Base-by-base conservation (phyloP, 164 flowering plant species). In the Akebia trifoliata region DNA sequence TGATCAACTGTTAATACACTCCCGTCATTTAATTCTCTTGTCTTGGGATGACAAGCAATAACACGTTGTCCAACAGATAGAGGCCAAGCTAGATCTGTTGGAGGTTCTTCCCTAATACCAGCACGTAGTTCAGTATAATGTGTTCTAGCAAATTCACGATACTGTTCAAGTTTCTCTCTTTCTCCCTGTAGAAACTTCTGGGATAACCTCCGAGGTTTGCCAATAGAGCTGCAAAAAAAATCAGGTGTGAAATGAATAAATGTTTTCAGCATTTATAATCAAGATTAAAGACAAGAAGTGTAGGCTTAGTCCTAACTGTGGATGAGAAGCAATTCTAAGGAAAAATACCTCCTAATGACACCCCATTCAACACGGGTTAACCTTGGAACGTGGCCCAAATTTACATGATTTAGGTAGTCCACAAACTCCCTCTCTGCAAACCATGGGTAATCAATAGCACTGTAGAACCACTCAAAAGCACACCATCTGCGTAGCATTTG, bases 361-460 rank as follows among this genome's bases (percentile, higher is more conserved):
- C 93, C 87, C 99, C 97, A 94, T 60, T 90, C 99, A 36, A 83
- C 86, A 67, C 93, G 96, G 60, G 99, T 86, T 56, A 94, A 74
- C 64, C 91, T 86, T 60, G 89, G 96, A 56, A 90, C 82, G 69
- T 87, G 88, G 36, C 96, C 95, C 60, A 94, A 74, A 5, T 95
- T 90, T 44, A 86, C 97, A 81, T 90, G 97, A 71, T 80, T 73
- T 29, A 94, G 69, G 75, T 94, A 94, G 59, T 88, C 99, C 44
- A 87, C 92, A 79, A 94, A 94, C 70, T 94, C 99, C 67, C 74
- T 79, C 65, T 78, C 84, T 35, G 96, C 93, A 72, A 94, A 94
- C 97, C 99, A 90, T 21, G 97, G 97, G 60, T 84, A 83, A 67
- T 94, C 97, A 60, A 94, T 80, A 26, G 97, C 95, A 77, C 93